These are phyloP conservation scores for Euphorbia schlechtendalii DNA, from an alignment of 441 rosid species.

Conservation along the genomic window DNA sequence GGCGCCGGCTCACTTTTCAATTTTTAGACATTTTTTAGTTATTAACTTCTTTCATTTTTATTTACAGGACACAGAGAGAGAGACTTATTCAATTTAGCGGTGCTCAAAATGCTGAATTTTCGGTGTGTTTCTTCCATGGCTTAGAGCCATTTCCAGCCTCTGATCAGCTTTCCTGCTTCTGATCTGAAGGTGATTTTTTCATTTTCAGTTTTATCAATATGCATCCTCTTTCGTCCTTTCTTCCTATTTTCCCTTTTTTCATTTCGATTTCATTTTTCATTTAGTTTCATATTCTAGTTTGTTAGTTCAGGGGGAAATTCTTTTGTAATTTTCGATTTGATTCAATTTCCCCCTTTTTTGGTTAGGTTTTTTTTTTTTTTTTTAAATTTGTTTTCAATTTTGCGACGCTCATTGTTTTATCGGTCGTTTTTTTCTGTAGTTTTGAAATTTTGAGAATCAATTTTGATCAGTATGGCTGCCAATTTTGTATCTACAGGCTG, in stretches of 20 bases:
- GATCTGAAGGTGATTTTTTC: conserved; percentile 9
- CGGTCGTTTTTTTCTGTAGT: neutral
- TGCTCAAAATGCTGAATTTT: conserved; percentile 14
- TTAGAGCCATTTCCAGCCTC: conserved; percentile 17
- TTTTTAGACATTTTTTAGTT: neutral
- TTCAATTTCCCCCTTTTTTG: neutral
- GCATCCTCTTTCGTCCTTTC: neutral
- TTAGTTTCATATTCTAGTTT: neutral
- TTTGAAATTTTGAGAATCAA: neutral
- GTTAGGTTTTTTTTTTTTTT: neutral
- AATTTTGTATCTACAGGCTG: conserved; percentile 31
- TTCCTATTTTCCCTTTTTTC: neutral
- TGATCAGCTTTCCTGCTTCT: conserved; percentile 19
- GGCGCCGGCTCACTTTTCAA: conserved; percentile 6
- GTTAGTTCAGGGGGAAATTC: neutral
- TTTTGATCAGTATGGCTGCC: conserved; percentile 6
- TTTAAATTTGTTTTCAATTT: neutral
- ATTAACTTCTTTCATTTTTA: no score
- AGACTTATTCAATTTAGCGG: conserved; percentile 17
- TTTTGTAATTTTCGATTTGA: neutral
- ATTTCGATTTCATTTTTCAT: neutral
- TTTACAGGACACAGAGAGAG: neutral
- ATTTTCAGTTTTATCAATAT: neutral
- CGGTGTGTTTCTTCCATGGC: conserved; percentile 17
- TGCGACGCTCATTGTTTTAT: neutral